phyloP scores from a whole-genome alignment of 257 asterid genomes.

The Lycium ferocissimum region DNA sequence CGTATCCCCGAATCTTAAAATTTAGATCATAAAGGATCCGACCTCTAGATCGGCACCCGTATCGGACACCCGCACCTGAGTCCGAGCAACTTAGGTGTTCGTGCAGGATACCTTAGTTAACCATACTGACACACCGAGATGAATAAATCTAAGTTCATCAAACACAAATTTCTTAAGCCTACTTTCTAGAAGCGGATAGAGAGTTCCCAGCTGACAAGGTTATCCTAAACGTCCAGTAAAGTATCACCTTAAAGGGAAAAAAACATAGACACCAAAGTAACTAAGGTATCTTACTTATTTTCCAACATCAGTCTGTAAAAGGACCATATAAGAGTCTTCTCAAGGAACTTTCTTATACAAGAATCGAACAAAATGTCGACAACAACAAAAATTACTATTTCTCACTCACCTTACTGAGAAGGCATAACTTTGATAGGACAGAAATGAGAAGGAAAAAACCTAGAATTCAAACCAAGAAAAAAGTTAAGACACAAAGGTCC shows the following conservation, averaged over 20 bases:
- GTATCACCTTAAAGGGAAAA: neutral
- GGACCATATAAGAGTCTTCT: neutral
- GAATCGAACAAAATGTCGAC: neutral
- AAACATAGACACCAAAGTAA: neutral
- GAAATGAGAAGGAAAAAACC: neutral
- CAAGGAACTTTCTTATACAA: neutral
- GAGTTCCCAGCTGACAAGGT: neutral
- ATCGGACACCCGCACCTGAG: too few species aligned
- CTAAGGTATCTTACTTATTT: neutral
- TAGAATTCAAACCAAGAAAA: neutral
- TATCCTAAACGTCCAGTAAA: neutral
- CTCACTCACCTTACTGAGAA: neutral
- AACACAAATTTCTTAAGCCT: neutral
- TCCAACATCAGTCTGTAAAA: neutral
- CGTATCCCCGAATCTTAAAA: too few species aligned
- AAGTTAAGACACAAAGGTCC: neutral
- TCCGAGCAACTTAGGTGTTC: too few species aligned
- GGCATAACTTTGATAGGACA: neutral
- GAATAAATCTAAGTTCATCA: neutral
- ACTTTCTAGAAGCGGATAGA: neutral
- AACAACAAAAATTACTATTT: neutral
- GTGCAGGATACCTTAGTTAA: neutral
- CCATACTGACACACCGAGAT: neutral
- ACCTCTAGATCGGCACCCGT: too few species aligned
- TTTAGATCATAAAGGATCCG: too few species aligned